These are phyloP conservation scores for Begonia masoniana DNA, from an alignment of 306 rosid genomes.

Conservation along the genomic window DNA sequence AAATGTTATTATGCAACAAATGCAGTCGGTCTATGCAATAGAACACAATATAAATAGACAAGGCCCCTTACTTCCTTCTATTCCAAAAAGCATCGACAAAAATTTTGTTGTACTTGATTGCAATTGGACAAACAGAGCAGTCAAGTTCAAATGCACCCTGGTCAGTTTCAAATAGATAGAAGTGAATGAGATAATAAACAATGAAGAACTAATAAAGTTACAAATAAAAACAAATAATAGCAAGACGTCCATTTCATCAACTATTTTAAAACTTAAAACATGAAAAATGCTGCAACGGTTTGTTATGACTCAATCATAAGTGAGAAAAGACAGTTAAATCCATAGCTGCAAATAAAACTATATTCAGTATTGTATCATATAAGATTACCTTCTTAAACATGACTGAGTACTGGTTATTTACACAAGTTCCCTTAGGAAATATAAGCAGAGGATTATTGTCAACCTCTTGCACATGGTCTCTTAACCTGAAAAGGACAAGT, in stretches of 20 bases:
- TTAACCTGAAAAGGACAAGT: constrained; percentile 47
- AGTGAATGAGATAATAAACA: no score
- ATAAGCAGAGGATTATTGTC: constrained; percentile 94
- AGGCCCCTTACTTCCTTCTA: neutral
- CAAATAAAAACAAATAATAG: no score
- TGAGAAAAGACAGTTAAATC: no score
- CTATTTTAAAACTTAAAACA: no score
- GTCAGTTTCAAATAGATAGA: neutral
- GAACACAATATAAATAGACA: no score
- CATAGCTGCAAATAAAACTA: no score
- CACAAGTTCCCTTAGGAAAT: constrained; percentile 99
- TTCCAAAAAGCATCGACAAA: neutral
- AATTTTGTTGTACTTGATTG: neutral
- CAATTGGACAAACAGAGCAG: constrained; percentile 1
- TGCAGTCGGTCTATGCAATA: no score
- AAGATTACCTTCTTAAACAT: constrained; percentile 83
- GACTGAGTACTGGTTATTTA: constrained; percentile 88
- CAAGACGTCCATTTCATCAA: no score
- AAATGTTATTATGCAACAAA: no score
- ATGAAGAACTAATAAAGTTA: no score
- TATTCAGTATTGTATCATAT: constrained; percentile 2
- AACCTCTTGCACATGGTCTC: constrained; percentile 75
- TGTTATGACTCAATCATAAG: no score
- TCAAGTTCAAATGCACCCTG: constrained; percentile 1
- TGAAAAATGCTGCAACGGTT: no score